These are phyloP conservation scores for Chaetomium sp. DNA, from an alignment of 2,329 filamentous ascomycete genomes.

Conservation along the genomic window DNA sequence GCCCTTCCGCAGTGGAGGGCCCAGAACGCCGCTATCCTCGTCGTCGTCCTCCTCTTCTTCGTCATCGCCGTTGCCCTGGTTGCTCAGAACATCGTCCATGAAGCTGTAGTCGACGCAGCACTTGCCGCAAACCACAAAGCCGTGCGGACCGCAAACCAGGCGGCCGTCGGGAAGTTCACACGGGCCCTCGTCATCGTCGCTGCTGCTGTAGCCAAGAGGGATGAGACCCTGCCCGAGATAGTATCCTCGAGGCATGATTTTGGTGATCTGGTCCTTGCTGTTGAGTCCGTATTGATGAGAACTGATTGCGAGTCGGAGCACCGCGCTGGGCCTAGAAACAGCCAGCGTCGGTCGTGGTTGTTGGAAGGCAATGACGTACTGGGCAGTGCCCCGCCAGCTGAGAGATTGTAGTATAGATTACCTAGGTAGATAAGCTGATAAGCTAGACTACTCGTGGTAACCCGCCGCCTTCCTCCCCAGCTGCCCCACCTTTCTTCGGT, in stretches of 20 bases:
- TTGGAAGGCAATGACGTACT: too few relatives aligned
- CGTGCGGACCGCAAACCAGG: conserved; percentile 43
- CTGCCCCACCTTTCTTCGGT: too few relatives aligned
- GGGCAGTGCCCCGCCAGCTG: too few relatives aligned
- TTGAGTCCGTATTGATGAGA: too few relatives aligned
- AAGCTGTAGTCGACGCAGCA: conserved; percentile 45
- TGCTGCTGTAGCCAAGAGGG: conserved; percentile 35
- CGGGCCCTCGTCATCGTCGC: conserved; percentile 42
- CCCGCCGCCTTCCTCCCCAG: too few relatives aligned
- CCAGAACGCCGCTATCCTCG: not conserved
- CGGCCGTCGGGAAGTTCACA: conserved; percentile 41
- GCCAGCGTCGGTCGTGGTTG: too few relatives aligned
- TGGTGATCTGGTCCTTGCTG: too few relatives aligned
- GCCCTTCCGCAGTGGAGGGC: conserved; percentile 29
- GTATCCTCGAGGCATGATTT: conserved; percentile 36
- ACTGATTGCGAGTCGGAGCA: too few relatives aligned
- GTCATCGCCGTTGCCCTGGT: conserved; percentile 34
- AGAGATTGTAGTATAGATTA: too few relatives aligned
- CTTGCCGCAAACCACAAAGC: conserved; percentile 38
- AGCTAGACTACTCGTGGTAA: too few relatives aligned
- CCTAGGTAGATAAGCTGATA: too few relatives aligned
- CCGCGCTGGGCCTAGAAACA: too few relatives aligned
- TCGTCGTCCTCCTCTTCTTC: conserved; percentile 31
- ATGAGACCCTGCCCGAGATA: conserved; percentile 37
- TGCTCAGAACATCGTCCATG: conserved; percentile 22